Conservation (phyloP, 192 early-diverging fungal genomes). For the Coemansia sp. region DNA sequence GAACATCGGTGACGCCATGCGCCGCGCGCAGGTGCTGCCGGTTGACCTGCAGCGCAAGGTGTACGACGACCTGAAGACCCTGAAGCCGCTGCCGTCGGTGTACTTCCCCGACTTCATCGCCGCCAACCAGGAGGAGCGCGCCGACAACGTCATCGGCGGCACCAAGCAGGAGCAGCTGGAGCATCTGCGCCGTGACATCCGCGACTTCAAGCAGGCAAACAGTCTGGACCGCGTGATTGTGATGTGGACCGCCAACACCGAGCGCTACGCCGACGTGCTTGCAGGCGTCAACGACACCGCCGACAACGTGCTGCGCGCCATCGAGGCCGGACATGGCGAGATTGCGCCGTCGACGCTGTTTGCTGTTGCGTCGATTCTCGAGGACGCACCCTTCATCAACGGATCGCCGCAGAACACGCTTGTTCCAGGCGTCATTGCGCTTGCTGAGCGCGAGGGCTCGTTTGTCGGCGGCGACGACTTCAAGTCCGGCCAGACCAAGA, state of each 20-base stretch:
- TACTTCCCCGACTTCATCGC: conserved; percentile 99
- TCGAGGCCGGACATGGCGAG: conserved; percentile 83
- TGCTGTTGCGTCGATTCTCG: conserved; percentile 94
- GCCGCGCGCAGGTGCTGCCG: conserved; percentile 92
- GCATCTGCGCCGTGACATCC: conserved; percentile 92
- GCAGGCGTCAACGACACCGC: conserved; percentile 97
- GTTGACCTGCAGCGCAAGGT: conserved; percentile 96
- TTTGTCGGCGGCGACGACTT: conserved; percentile 99
- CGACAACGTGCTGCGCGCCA: conserved; percentile 83
- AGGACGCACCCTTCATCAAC: conserved; percentile 97
- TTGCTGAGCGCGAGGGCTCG: conserved; percentile 85
- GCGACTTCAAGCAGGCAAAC: conserved; percentile 90
- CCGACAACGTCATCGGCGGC: conserved; percentile 88
- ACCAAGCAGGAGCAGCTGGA: conserved; percentile 93
- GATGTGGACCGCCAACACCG: conserved; percentile 99
- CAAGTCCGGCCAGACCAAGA: conserved; percentile 99
- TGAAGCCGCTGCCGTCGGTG: conserved; percentile 91
- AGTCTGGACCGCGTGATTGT: conserved; percentile 91
- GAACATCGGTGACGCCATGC: conserved; percentile 91
- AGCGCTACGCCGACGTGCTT: conserved; percentile 77
- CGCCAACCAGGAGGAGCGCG: conserved; percentile 96
- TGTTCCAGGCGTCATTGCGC: conserved; percentile 90
- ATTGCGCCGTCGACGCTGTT: conserved; percentile 96
- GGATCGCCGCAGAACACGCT: conserved; percentile 99
- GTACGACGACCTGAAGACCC: conserved; percentile 70